Percentiles rank a stretch among this genome's conserved stretches.
Evolutionary conservation across 129 eudicot species (phyloP).

Genomic region (Scalesia atractyloides): DNA sequence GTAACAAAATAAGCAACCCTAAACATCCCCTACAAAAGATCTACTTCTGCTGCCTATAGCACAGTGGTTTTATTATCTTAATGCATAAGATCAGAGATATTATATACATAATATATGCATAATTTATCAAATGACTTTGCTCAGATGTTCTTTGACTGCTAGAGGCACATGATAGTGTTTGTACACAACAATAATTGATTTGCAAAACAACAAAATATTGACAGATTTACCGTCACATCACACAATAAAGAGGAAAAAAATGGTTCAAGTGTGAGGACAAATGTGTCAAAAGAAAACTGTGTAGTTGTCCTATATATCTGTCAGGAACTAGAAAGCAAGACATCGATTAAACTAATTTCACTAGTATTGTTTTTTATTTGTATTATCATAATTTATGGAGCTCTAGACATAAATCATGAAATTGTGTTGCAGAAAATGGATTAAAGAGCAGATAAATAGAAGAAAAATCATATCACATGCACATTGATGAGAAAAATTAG

Average conservation of each 20-base stretch:
- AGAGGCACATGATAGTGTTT: background rate
- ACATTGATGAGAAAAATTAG: constrained; percentile 7
- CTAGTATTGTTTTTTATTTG: background rate
- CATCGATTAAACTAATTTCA: background rate
- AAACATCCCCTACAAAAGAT: background rate
- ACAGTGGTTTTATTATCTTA: background rate
- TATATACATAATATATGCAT: background rate
- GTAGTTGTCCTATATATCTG: background rate
- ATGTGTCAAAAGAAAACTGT: background rate
- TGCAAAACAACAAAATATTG: background rate
- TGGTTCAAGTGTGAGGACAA: background rate
- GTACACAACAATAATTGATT: background rate
- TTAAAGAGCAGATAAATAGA: constrained; percentile 6
- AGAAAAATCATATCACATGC: background rate
- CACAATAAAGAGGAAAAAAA: background rate
- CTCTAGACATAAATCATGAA: constrained; percentile 11
- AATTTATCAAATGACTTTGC: background rate
- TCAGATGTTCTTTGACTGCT: background rate
- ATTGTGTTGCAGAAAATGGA: constrained; percentile 4
- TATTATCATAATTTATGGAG: background rate
- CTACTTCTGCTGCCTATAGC: background rate
- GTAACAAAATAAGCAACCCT: background rate
- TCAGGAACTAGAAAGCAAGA: background rate
- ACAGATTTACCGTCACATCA: background rate
- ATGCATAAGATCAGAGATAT: background rate